Base-by-base conservation (phyloP, 75 land plant species). In the Picea glauca region DNA sequence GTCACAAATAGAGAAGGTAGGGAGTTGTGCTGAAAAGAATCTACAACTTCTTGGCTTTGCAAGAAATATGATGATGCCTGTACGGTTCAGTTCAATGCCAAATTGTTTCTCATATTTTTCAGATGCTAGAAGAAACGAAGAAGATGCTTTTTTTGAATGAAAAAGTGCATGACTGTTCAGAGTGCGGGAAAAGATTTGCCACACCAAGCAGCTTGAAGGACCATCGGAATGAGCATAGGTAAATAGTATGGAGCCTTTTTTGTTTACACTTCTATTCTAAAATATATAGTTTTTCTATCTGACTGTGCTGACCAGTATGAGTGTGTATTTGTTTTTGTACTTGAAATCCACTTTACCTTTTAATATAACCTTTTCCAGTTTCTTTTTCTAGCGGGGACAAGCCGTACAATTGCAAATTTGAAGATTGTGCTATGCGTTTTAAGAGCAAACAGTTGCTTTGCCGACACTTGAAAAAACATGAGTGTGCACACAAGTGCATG, bases 81-180 rank as follows among this genome's bases (percentile, higher is more conserved):
- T 23, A 72, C 33, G 21, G 13, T 13, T 72, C 17, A 30, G 17
- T 72, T 20, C 26, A 70, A 70, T 11, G 20, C 73, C 40, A n/a
- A 70, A 70, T 13, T 9, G 23, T 21, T 15, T 72, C 30, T 30
- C 46, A 30, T 35, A 46, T 6, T 76, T 23, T 64, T 76, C 58
- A 83, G 84, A 83, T 83, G 83, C 78, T 83, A 8, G 84, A 80
- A 26, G 84, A 83, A 57, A 83, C 84, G 15, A 83, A 83, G 77
- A 80, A 72, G 57, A 80, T 83, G 84, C 77, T 83, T 21, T 62
- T 74, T 56, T 21, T 80, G 13, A 80, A 60, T 62, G 84, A 83
- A 62, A 83, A 80, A 75, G 78, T 80, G 17, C 83, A 83, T 43
- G 77, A 80, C 43, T 83, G 83, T 79, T 18, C 60, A 54, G 73